Evolutionary conservation across 108 stramenopile genomes (phyloP).

Genomic region (Fistulifera solaris): DNA sequence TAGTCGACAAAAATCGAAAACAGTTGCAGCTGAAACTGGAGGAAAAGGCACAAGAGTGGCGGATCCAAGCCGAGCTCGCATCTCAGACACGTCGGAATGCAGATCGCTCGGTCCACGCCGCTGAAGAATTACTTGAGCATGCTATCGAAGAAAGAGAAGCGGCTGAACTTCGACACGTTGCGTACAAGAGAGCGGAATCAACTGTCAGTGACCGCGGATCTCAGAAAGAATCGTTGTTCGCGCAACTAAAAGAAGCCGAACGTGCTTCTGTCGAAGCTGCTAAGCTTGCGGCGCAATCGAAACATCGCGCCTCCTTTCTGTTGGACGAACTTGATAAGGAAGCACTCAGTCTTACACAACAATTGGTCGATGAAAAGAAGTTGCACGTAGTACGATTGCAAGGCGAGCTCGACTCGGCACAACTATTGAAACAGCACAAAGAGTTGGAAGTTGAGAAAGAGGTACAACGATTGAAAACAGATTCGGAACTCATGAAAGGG

Average conservation of each 20-base stretch:
- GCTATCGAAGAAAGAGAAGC: constrained; percentile 78
- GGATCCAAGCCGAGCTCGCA: constrained; percentile 55
- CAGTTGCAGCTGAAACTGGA: constrained; percentile 32
- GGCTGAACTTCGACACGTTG: constrained; percentile 51
- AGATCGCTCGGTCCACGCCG: constrained; percentile 42
- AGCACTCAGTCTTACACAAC: no score
- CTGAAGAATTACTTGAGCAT: constrained; percentile 72
- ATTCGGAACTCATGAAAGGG: constrained; percentile 25
- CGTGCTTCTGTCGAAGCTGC: constrained; percentile 44
- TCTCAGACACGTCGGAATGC: constrained; percentile 45
- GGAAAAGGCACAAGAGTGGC: constrained; percentile 39
- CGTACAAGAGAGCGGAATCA: constrained; percentile 50
- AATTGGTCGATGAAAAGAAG: constrained; percentile 25
- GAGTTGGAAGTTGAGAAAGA: constrained; percentile 37
- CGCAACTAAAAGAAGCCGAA: constrained; percentile 65
- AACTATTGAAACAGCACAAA: constrained; percentile 32
- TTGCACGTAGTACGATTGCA: constrained; percentile 21
- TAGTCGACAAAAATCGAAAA: constrained; percentile 22
- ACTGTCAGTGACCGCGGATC: constrained; percentile 39
- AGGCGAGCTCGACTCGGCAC: constrained; percentile 36
- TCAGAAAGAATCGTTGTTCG: constrained; percentile 37
- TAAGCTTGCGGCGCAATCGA: constrained; percentile 36
- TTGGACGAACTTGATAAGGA: constrained; percentile 20
- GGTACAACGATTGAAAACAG: constrained; percentile 41
- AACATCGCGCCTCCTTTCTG: constrained; percentile 38